Evolutionary conservation across 2,329 filamentous ascomycete genomes (phyloP), one percentile per base, ranked within the genome.

Genomic region (Chaetomium sp.): DNA sequence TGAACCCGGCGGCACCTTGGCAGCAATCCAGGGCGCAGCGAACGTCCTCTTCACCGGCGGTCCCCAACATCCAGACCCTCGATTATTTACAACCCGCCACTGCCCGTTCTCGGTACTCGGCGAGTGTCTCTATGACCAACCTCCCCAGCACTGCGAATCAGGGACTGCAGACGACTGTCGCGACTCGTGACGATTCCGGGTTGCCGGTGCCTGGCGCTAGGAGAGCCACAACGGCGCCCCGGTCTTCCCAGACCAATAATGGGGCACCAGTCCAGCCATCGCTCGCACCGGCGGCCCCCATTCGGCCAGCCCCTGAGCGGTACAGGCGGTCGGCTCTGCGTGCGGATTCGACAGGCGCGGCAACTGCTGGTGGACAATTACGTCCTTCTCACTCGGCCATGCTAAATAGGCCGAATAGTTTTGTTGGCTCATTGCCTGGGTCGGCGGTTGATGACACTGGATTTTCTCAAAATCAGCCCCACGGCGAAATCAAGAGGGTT

Each of bases 271-370:
- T 75, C 25, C 81, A 81, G 70, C 83, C 86, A 57, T 84, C 78
- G 68, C 87, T 75, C 78, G 82, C 70, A 73, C 89, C 78, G 76
- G 83, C 88, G 50, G 81, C 83, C 4, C 81, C 86, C 25, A 77
- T 81, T 54, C 93, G 92, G 72, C 81, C 88, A 25, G 87, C 90
- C 1, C 91, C 92, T 1, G 93, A 97, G 75, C 87, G 94, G 65
- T 97, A 97, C 75, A 86, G 93, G 71, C 89, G 93, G 58, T 77
- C 83, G 65, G 82, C 82, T 62, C 81, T 84, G 64, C 84, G 85
- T 66, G 77, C 80, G 19, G 86, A 87, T 69, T 83, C 79, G 68
- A 70, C 75, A n/a, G 66, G 71, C 6, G 19, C 62, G 19, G 6
- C 38, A 50, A n/a, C 51, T 1, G n/a, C 51, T 1, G n/a, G 79